Conservation (phyloP, 768 basidiomycete genomes). For the Lactifluus piperatus region DNA sequence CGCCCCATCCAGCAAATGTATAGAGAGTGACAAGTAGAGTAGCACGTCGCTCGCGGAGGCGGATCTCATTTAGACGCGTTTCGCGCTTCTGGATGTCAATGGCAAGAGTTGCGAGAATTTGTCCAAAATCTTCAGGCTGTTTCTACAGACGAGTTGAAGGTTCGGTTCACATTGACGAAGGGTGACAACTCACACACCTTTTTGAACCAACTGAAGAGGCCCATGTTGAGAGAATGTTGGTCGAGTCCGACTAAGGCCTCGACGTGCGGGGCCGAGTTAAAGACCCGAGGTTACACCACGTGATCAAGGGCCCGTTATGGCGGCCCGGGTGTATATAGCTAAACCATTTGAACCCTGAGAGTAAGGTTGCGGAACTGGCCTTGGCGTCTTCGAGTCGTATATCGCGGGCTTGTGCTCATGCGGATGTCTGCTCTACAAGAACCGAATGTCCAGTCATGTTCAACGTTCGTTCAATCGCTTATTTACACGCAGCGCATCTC, state of each 20-base stretch:
- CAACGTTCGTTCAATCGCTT: not conserved
- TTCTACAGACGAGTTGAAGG: slow-evolving; percentile 28
- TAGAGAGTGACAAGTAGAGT: slow-evolving; percentile 73
- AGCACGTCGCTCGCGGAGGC: slow-evolving; percentile 73
- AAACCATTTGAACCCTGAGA: no score
- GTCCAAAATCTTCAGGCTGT: slow-evolving; percentile 68
- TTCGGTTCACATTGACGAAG: not conserved
- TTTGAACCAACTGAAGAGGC: slow-evolving; percentile 21
- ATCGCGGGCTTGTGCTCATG: not conserved
- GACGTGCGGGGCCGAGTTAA: not conserved
- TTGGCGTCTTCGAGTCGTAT: not conserved
- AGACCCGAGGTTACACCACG: no score
- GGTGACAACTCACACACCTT: slow-evolving; percentile 13
- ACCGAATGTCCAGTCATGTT: slow-evolving; percentile 15
- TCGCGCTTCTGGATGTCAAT: slow-evolving; percentile 66
- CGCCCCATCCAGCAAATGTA: slow-evolving; percentile 63
- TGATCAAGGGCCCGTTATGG: slow-evolving; percentile 1
- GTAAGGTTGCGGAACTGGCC: no score
- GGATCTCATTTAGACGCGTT: slow-evolving; percentile 68
- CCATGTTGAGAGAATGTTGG: slow-evolving; percentile 12
- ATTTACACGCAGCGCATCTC: not conserved
- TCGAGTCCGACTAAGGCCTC: not conserved
- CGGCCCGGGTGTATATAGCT: no score
- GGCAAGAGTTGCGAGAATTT: slow-evolving; percentile 57
- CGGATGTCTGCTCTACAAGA: slow-evolving; percentile 8